Conservation (phyloP, 2,329 filamentous ascomycete species). For the Botryotinia narcissicola region DNA sequence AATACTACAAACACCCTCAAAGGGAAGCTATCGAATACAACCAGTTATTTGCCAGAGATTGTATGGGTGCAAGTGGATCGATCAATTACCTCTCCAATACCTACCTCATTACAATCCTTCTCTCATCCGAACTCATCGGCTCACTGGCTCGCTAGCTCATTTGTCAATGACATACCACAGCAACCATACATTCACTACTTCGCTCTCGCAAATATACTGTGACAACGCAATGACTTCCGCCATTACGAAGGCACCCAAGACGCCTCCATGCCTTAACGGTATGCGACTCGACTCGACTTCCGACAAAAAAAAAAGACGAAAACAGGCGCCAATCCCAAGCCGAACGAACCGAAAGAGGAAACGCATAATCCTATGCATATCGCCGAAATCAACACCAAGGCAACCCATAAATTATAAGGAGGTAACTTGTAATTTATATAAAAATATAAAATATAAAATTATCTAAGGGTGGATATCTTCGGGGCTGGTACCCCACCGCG, state of each 20-base stretch:
- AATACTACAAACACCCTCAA: neutral
- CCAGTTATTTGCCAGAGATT: neutral
- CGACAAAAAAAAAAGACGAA: neutral
- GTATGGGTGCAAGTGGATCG: neutral
- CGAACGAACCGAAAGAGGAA: neutral
- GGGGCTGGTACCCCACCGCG: neutral
- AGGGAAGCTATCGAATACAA: neutral
- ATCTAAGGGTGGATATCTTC: neutral
- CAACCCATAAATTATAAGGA: neutral
- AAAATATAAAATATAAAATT: neutral
- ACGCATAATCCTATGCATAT: neutral
- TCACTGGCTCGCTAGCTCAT: neutral
- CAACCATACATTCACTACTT: neutral
- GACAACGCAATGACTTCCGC: neutral
- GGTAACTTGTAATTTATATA: no score
- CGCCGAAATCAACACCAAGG: neutral
- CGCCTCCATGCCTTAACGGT: slow-evolving; percentile 4
- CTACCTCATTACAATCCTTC: neutral
- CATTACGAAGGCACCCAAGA: neutral
- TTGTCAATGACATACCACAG: neutral
- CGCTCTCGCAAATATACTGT: neutral
- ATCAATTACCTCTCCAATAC: neutral
- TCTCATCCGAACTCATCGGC: neutral
- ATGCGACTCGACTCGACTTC: neutral
- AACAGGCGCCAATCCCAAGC: no score